A percentile compares a stretch with the other conserved stretches of the same genome.
Conservation (phyloP, 2,329 filamentous ascomycete genomes). For the Fusarium ambrosium region DNA sequence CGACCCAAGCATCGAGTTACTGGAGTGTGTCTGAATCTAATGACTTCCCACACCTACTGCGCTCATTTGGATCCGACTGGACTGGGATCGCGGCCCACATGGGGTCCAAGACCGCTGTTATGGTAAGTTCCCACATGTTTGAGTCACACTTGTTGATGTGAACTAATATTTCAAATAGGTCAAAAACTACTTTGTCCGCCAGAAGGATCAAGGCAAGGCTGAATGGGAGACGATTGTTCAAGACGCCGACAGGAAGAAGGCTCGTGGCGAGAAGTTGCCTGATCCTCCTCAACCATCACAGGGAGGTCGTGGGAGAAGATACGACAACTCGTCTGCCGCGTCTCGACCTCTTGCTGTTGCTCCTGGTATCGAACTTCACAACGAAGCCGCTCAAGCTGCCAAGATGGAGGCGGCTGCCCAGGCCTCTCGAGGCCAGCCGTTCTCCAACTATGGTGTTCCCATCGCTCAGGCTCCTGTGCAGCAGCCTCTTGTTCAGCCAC, state of each 20-base stretch:
- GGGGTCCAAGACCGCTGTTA: constrained; percentile 87
- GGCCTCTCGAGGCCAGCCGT: constrained; percentile 54
- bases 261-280: constrained; percentile 70
- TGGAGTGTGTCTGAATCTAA: constrained; percentile 88
- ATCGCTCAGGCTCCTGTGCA: constrained; percentile 61
- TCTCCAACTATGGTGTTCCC: constrained; percentile 60
- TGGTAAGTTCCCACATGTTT: constrained; percentile 68
- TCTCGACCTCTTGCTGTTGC: constrained; percentile 63
- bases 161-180: constrained; percentile 60
- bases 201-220: constrained; percentile 70
- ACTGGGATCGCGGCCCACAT: constrained; percentile 80
- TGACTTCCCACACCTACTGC: constrained; percentile 80
- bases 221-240: constrained; percentile 72
- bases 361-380: constrained; percentile 58
- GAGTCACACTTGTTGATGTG: not conserved
- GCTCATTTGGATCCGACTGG: constrained; percentile 85
- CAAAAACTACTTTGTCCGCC: constrained; percentile 76
- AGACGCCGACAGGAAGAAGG: constrained; percentile 70
- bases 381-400: constrained; percentile 58
- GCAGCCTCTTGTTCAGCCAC: constrained; percentile 46
- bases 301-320: constrained; percentile 64
- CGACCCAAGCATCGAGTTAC: constrained; percentile 80
- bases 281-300: constrained; percentile 70
- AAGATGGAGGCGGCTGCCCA: constrained; percentile 60
- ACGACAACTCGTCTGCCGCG: constrained; percentile 54